A percentile compares a stretch with the other conserved stretches of the same genome.
These are phyloP conservation scores for Fusarium buharicum DNA, from an alignment of 2,329 filamentous ascomycete genomes.

Conservation along the genomic window DNA sequence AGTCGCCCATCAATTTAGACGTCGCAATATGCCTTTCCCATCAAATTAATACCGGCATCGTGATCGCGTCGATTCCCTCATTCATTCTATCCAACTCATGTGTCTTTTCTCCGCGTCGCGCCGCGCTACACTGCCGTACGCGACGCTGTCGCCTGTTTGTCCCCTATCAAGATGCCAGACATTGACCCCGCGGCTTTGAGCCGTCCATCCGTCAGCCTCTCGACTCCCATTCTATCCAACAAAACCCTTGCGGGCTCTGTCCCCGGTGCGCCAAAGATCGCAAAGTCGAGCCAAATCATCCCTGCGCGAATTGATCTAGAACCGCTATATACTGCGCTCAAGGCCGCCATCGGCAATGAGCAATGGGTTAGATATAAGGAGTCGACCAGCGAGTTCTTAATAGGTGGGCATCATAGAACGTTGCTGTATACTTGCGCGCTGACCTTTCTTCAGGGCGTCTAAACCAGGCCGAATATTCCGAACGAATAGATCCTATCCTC, in stretches of 20 bases:
- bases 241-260: slow-evolving; percentile 67
- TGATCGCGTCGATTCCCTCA: slow-evolving; percentile 56
- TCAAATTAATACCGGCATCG: slow-evolving; percentile 54
- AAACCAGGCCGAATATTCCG: slow-evolving; percentile 70
- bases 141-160: slow-evolving; percentile 54
- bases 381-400: slow-evolving; percentile 69
- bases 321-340: slow-evolving; percentile 70
- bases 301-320: slow-evolving; percentile 75
- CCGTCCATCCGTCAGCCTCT: slow-evolving; percentile 67
- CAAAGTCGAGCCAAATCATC: slow-evolving; percentile 71
- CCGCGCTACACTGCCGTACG: slow-evolving; percentile 59
- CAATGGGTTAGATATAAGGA: slow-evolving; percentile 74
- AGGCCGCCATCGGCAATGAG: slow-evolving; percentile 67
- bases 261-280: slow-evolving; percentile 60
- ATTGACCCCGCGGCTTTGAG: slow-evolving; percentile 76
- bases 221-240: slow-evolving; percentile 67
- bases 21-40: slow-evolving; percentile 57
- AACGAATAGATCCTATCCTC: slow-evolving; percentile 69
- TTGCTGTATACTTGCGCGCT: slow-evolving; percentile 34
- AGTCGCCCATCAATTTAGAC: slow-evolving; percentile 54
- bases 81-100: slow-evolving; percentile 57
- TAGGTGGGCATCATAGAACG: slow-evolving; percentile 57
- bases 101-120: slow-evolving; percentile 55
- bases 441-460: slow-evolving; percentile 63
- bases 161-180: slow-evolving; percentile 66